A percentile compares a stretch with the other conserved stretches of the same genome.
Conservation (phyloP, 305 asterid genomes). For the Rubia tinctorum region DNA sequence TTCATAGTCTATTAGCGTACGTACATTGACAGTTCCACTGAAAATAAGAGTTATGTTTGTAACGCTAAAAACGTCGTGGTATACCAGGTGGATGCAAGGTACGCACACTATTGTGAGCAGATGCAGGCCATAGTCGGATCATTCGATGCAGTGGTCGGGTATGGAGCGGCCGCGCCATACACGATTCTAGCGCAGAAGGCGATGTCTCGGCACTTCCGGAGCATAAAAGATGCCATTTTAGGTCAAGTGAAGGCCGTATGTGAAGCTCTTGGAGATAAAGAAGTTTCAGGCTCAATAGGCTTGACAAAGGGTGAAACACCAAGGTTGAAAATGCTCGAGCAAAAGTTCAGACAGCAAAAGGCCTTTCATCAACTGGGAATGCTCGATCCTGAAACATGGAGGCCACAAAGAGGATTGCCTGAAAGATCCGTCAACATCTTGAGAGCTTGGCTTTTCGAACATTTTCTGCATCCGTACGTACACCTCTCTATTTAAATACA, state of each 20-base stretch:
- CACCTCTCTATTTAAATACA: slow-evolving; percentile 12
- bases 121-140: slow-evolving; percentile 67
- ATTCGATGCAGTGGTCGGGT: slow-evolving; percentile 51
- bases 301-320: slow-evolving; percentile 86
- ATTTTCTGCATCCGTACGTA: slow-evolving; percentile 77
- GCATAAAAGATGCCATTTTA: slow-evolving; percentile 62
- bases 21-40: neutral
- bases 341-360: slow-evolving; percentile 59
- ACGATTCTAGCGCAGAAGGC: slow-evolving; percentile 67
- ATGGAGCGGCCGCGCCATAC: slow-evolving; percentile 59
- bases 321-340: slow-evolving; percentile 53
- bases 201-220: slow-evolving; percentile 77
- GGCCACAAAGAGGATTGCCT: slow-evolving; percentile 85
- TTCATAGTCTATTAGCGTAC: no score
- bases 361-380: slow-evolving; percentile 57
- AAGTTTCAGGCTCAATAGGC: slow-evolving; percentile 30
- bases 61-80: neutral
- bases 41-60: neutral
- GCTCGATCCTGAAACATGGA: slow-evolving; percentile 71
- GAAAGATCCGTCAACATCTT: slow-evolving; percentile 65
- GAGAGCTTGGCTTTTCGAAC: slow-evolving; percentile 88
- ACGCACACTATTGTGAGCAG: slow-evolving; percentile 62
- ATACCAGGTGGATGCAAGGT: slow-evolving; percentile 62
- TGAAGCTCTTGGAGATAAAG: slow-evolving; percentile 65
- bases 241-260: slow-evolving; percentile 47